A percentile compares a stretch with the other conserved stretches of the same genome.
These are phyloP conservation scores for Pythium dissimile DNA, from an alignment of 352 stramenopile genomes.

Conservation along the genomic window DNA sequence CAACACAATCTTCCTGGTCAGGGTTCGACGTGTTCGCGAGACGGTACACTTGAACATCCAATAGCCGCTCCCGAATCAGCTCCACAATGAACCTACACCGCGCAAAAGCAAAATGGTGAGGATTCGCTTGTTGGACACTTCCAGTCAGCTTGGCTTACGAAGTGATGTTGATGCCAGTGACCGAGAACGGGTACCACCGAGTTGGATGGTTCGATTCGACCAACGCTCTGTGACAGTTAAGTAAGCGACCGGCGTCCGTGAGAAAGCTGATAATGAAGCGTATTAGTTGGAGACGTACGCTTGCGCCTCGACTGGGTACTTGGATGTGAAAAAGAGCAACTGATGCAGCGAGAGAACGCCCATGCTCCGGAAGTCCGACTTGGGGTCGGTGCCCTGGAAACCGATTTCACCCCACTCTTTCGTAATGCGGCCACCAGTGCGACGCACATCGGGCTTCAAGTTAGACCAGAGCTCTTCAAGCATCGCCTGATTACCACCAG, in stretches of 20 bases:
- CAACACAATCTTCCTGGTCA: conserved; percentile 27
- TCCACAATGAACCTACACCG: conserved; percentile 63
- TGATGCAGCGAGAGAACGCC: conserved; percentile 73
- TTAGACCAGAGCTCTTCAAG: conserved; percentile 79
- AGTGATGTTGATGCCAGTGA: conserved; percentile 87
- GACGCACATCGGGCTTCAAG: conserved; percentile 75
- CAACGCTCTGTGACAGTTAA: conserved; percentile 38
- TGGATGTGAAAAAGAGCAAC: conserved; percentile 69
- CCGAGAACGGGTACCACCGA: conserved; percentile 82
- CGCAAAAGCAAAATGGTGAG: neutral
- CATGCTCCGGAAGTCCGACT: conserved; percentile 86
- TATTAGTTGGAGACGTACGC: conserved; percentile 33
- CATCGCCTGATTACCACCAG: conserved; percentile 34
- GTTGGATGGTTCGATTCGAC: conserved; percentile 82
- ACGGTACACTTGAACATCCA: conserved; percentile 75
- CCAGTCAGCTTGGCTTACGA: conserved; percentile 38
- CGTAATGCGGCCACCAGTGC: conserved; percentile 69
- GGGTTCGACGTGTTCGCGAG: conserved; percentile 12
- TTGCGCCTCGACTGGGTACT: conserved; percentile 74
- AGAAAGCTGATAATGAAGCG: too few species aligned
- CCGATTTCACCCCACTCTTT: conserved; percentile 88
- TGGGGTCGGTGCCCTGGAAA: conserved; percentile 84
- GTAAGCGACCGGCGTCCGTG: neutral
- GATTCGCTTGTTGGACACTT: neutral
- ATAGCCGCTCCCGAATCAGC: conserved; percentile 62